Percentiles rank a stretch among this genome's conserved stretches.
These are phyloP conservation scores for Laetiporus sulphureus DNA, from an alignment of 1,284 basidiomycete genomes.

Conservation along the genomic window DNA sequence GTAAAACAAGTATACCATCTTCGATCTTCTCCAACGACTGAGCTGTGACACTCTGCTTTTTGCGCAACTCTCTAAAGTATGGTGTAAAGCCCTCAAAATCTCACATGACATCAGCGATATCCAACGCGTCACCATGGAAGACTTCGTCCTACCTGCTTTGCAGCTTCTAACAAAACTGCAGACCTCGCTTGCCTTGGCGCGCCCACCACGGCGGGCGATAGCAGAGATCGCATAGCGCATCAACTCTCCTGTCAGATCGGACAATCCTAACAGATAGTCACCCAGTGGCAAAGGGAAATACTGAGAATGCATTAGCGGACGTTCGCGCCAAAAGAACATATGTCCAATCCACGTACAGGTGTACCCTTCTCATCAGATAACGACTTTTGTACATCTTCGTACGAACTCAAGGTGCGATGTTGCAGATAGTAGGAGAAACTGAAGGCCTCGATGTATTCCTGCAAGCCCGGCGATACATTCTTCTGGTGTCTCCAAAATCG, in stretches of 20 bases:
- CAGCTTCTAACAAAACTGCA: conserved; percentile 77
- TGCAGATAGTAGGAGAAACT: conserved; percentile 88
- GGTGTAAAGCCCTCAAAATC: conserved; percentile 75
- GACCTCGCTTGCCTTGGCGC: conserved; percentile 61
- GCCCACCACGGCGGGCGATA: conserved; percentile 64
- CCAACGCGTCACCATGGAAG: neutral
- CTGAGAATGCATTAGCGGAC: conserved; percentile 32
- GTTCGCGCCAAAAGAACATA: neutral
- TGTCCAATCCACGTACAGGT: conserved; percentile 42
- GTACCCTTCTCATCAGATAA: conserved; percentile 53
- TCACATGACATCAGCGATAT: conserved; percentile 21
- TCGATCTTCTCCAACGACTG: conserved; percentile 93
- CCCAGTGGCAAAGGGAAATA: conserved; percentile 65
- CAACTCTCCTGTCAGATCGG: conserved; percentile 94
- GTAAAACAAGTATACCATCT: conserved; percentile 53
- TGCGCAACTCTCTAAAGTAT: conserved; percentile 66
- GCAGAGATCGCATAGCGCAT: conserved; percentile 91
- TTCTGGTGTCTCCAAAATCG: conserved; percentile 78
- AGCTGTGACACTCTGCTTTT: conserved; percentile 84
- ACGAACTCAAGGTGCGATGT: conserved; percentile 63
- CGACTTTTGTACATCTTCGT: conserved; percentile 58
- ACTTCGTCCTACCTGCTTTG: conserved; percentile 55
- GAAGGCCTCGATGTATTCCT: conserved; percentile 92
- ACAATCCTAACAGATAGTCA: conserved; percentile 90
- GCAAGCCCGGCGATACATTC: conserved; percentile 72